Base-by-base conservation (phyloP, 805 yeast genomes). In the Yamadazyma laniorum region DNA sequence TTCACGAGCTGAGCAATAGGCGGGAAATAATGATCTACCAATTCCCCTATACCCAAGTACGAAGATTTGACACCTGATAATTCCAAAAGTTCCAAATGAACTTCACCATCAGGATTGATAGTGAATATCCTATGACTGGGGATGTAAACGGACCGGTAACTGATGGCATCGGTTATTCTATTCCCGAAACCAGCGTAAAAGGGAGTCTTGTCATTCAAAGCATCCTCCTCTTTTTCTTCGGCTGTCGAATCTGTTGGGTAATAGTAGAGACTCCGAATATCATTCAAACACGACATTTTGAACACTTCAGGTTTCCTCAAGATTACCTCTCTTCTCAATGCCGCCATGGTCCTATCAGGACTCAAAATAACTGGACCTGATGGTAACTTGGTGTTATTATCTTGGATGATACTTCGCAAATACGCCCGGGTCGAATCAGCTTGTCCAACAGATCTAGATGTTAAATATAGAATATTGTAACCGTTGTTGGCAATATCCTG, bases 151-250 rank as follows among this genome's bases (percentile, higher is more conserved):
- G 89, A 84, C 51, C 98, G 73, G 58, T 93, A 93, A 38, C 96
- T 86, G 37, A 93, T 75, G 5, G 98, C 98, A 64, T 93, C 99
- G 2, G 99, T 93, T 43, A 93, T 93, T 48, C 95, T 71, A 56
- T 93, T 93, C 21, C 99, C 99, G 60, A 93, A 93, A 0, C 99
- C 99, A 11, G 99, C 99, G 60, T 87, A 89, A 55, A 93, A 93
- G 3, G 97, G 96, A 0, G 91, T 84, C 33, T 76, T 65, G 23
- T 67, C 74, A 28, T 73, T 78, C 12, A 68, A 58, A 18, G 16
- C 35, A 4, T 16, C 35, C 15, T 33, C 29, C 9, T 26, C 16
- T 19, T 21, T 28, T 16, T 18, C 31, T 11, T 32, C 26, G 6
- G n/a, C 14, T 6, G 19, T 18, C 23, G 25, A 49, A 6, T 25